phyloP scores from a whole-genome alignment of 2,329 filamentous ascomycete genomes.

The Xylaria sp. region DNA sequence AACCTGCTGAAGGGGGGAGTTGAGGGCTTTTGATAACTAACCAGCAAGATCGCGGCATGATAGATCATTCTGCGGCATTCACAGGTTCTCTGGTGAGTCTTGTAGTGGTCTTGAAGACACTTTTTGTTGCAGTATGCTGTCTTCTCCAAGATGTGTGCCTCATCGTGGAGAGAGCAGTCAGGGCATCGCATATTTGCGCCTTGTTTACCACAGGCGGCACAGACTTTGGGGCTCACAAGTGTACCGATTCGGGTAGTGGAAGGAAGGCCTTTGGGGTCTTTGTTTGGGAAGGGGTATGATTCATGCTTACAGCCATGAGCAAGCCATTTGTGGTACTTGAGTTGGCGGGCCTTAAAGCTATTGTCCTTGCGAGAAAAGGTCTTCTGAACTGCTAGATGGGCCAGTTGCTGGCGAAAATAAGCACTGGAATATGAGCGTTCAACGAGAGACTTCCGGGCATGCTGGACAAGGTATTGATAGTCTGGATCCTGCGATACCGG shows the following conservation, averaged over 20 bases:
- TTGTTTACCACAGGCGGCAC: conserved; percentile 20
- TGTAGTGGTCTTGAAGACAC: conserved; percentile 11
- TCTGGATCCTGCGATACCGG: conserved; percentile 15
- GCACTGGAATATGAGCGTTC: no score
- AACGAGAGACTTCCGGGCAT: background rate
- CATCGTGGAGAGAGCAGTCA: conserved; percentile 10
- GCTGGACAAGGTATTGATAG: conserved; percentile 4
- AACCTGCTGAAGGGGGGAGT: no score
- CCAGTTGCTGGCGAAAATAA: conserved; percentile 22
- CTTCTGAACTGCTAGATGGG: conserved; percentile 12
- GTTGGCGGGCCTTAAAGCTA: conserved; percentile 21
- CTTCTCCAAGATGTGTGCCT: conserved; percentile 6
- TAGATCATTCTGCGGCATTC: conserved; percentile 14
- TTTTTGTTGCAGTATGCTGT: conserved; percentile 29
- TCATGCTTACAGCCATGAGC: conserved; percentile 22
- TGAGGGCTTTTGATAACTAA: no score
- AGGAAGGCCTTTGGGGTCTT: background rate
- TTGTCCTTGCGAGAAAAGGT: conserved; percentile 12
- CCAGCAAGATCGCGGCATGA: conserved; percentile 9
- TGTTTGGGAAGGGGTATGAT: conserved; percentile 11
- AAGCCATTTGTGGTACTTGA: conserved; percentile 26
- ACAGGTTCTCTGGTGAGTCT: conserved; percentile 14
- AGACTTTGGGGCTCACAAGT: background rate
- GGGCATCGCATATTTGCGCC: conserved; percentile 21
- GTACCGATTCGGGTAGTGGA: conserved; percentile 4